Percentiles rank a stretch among this genome's conserved stretches.
Evolutionary conservation across 345 rosid genomes (phyloP).

Genomic region (Citrus sinensis): DVS_A1.0 CM039162.1:10297001-10297500

Average conservation of each 20-base stretch:
- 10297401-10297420: not conserved
- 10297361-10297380: not conserved
- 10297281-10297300: conserved; percentile 9
- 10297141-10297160: not conserved
- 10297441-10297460: not conserved
- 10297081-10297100: not conserved
- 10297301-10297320: conserved; percentile 13
- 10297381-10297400: not conserved
- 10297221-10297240: conserved; percentile 6
- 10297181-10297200: conserved; percentile 4
- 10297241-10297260: conserved; percentile 15
- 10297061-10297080: not conserved
- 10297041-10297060: not conserved
- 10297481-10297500: not conserved
- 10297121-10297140: not conserved
- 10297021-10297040: not conserved
- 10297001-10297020: not conserved
- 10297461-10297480: not conserved
- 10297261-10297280: conserved; percentile 20
- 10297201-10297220: not conserved
- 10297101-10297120: not conserved
- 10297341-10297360: conserved; percentile 1
- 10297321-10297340: conserved; percentile 25
- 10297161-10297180: not conserved
- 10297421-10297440: not conserved